Evolutionary conservation across 192 early-diverging fungal species (phyloP).

Genomic region (Borealophlyctis nickersoniae): DNA sequence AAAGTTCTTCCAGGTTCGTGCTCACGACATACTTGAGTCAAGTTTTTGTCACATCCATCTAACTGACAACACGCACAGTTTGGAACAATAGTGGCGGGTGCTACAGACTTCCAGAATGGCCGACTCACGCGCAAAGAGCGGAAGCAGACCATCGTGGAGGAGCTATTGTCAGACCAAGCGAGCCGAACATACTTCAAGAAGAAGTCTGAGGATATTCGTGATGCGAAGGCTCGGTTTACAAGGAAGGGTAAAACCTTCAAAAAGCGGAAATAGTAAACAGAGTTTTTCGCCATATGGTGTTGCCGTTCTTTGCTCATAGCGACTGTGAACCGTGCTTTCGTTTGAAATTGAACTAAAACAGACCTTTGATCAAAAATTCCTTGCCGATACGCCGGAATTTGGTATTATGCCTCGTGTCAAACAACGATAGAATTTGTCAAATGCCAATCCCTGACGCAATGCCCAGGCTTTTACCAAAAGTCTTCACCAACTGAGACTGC

Average conservation of each 20-base stretch:
- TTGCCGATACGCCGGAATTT: no score
- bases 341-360: no score
- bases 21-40: background rate
- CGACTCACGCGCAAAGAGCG: conserved; percentile 86
- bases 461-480: no score
- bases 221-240: conserved; percentile 23
- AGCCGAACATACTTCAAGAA: conserved; percentile 81
- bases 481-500: no score
- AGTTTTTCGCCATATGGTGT: no score
- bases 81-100: conserved; percentile 86
- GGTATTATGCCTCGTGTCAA: no score
- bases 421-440: no score
- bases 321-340: no score
- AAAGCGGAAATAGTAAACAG: conserved; percentile 3
- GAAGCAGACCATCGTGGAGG: conserved; percentile 78
- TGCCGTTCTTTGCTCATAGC: no score
- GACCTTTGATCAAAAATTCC: no score
- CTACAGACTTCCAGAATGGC: conserved; percentile 83
- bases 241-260: conserved; percentile 13
- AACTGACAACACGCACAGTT: conserved; percentile 23
- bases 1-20: conserved; percentile 82
- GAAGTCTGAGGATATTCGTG: conserved; percentile 78
- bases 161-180: conserved; percentile 76
- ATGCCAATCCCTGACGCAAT: no score
- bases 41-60: background rate